Conservation (phyloP, 2,329 filamentous ascomycete species). For the Colletotrichum endophyticum region DNA sequence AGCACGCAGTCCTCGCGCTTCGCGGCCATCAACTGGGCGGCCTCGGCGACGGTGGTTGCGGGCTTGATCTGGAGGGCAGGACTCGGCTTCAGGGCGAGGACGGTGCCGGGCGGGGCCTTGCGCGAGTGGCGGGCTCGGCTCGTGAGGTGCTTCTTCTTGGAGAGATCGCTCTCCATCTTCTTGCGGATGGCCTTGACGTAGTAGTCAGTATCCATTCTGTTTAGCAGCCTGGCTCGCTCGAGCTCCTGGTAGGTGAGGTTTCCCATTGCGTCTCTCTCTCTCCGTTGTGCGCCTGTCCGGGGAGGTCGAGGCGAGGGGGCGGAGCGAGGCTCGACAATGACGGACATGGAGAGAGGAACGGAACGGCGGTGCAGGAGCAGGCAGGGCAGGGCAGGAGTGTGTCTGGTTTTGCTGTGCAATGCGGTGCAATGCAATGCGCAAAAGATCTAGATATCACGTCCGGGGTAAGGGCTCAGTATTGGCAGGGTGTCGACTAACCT, state of each 20-base stretch:
- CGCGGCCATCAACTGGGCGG: slow-evolving; percentile 97
- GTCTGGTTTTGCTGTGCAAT: not conserved
- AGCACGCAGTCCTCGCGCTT: slow-evolving; percentile 98
- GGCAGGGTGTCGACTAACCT: slow-evolving; percentile 67
- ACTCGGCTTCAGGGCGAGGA: slow-evolving; percentile 93
- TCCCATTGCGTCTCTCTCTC: slow-evolving; percentile 5
- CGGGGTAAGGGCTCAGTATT: not conserved
- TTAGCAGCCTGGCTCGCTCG: slow-evolving; percentile 15
- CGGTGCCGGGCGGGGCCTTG: slow-evolving; percentile 94
- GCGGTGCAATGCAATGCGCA: not conserved
- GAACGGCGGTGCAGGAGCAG: not conserved
- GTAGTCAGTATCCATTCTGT: slow-evolving; percentile 34
- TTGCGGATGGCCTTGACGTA: slow-evolving; percentile 82
- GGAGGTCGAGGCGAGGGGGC: not conserved
- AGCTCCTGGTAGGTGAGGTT: slow-evolving; percentile 21
- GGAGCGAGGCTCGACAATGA: not conserved
- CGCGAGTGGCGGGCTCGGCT: slow-evolving; percentile 82
- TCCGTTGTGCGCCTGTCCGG: not conserved
- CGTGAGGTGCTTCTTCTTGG: slow-evolving; percentile 90
- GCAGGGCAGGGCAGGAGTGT: not conserved
- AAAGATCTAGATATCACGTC: not conserved
- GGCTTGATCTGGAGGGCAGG: slow-evolving; percentile 98
- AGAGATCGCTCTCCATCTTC: slow-evolving; percentile 97
- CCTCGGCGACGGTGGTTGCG: slow-evolving; percentile 89
- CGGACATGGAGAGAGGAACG: not conserved